Conservation (phyloP, 768 basidiomycete species). For the Lactarius trivialis region DNA sequence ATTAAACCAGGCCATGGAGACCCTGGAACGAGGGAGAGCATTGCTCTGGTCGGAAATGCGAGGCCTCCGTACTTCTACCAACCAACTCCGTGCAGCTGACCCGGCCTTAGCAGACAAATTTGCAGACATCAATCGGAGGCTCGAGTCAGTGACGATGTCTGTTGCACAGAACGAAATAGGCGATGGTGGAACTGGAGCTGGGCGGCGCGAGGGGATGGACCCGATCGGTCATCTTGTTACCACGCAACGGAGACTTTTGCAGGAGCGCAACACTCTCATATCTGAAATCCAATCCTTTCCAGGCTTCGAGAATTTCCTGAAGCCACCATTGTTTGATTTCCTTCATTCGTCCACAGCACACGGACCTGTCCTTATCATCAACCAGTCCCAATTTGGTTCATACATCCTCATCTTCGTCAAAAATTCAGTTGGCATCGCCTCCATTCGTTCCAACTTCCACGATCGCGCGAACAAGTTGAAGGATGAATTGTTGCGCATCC, state of each 20-base stretch:
- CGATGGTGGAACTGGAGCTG: no score
- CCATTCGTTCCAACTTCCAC: slow-evolving; percentile 58
- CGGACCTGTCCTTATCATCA: background rate
- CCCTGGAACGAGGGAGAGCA: slow-evolving; percentile 4
- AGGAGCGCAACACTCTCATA: background rate
- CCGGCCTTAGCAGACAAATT: background rate
- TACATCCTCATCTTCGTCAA: background rate
- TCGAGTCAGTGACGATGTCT: background rate
- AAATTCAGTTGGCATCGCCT: slow-evolving; percentile 31
- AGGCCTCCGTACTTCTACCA: background rate
- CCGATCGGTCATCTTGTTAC: slow-evolving; percentile 30
- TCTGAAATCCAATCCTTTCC: background rate
- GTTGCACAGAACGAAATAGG: background rate
- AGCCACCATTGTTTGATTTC: background rate
- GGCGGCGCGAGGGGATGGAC: background rate
- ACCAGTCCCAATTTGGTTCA: slow-evolving; percentile 10
- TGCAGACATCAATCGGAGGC: background rate
- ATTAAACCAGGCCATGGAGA: background rate
- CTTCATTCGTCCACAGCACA: background rate
- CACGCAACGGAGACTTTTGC: background rate
- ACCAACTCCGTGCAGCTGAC: background rate
- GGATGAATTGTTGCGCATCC: background rate
- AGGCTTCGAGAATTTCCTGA: background rate
- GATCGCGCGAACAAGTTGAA: slow-evolving; percentile 45
- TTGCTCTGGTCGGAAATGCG: background rate